Evolutionary conservation across 169 alveolate species (phyloP).

Genomic region (Ichthyophthirius multifiliis): DNA sequence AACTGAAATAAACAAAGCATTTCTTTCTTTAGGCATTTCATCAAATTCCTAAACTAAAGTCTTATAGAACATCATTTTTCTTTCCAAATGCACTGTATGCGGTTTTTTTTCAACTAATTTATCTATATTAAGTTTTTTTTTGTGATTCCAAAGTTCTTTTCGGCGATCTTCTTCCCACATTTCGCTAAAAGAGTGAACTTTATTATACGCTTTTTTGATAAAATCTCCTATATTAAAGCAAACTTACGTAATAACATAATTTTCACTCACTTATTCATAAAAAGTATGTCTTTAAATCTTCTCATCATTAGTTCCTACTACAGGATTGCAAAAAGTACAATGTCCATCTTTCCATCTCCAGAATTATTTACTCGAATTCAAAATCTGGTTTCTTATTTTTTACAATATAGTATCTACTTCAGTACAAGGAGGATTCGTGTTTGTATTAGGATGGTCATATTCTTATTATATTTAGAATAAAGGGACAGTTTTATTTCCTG

Average conservation of each 20-base stretch:
- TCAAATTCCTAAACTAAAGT: conserved; percentile 21
- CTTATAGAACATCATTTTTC: conserved; percentile 34
- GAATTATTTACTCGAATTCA: conserved; percentile 78
- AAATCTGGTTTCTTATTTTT: conserved; percentile 81
- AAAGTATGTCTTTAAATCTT: conserved; percentile 50
- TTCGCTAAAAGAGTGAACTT: conserved; percentile 30
- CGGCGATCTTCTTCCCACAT: conserved; percentile 41
- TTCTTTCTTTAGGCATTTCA: conserved; percentile 36
- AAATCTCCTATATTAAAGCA: conserved; percentile 30
- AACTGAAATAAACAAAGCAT: conserved; percentile 34
- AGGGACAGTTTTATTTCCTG: conserved; percentile 64
- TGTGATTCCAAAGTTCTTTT: conserved; percentile 58
- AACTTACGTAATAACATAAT: conserved; percentile 45
- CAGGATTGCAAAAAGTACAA: conserved; percentile 67
- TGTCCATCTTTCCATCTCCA: conserved; percentile 90
- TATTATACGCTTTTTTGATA: conserved; percentile 33
- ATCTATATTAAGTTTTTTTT: conserved; percentile 52
- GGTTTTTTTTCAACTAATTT: conserved; percentile 42
- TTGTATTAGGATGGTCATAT: conserved; percentile 81
- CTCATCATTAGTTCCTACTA: conserved; percentile 42
- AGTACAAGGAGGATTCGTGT: conserved; percentile 81
- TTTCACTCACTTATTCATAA: conserved; percentile 48
- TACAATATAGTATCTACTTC: conserved; percentile 86
- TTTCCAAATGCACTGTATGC: conserved; percentile 27
- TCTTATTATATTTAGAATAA: conserved; percentile 71